Base-by-base conservation (phyloP, 2,329 filamentous ascomycete species). In the Arthroderma sp. region DNA sequence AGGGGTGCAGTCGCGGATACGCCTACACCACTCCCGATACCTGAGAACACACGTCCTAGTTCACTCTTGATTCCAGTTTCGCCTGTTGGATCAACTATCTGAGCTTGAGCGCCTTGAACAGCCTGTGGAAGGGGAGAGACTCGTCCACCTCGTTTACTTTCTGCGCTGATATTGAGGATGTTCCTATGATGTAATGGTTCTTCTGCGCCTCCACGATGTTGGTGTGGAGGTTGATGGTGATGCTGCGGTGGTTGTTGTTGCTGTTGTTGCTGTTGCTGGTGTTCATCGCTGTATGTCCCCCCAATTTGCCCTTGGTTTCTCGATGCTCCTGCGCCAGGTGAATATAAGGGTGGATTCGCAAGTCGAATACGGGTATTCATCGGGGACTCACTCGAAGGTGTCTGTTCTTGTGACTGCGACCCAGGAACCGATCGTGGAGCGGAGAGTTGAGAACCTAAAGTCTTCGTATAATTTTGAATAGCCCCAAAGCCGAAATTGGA, bases 41-140 rank as follows among this genome's bases (percentile, higher is more conserved):
- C 89, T 11, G 85, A 86, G 64, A 94, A 95, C 73, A 95, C 94
- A 50, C 86, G 81, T 29, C 88, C 88, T 60, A 95, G 88, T 60
- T 95, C 89, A 59, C 81, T 93, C 70, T 95, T 94, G 57, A 95
- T 94, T 37, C 83, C 83, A 7, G 86, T 83, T 60, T 94, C 87
- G 10, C 81, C 83, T 9, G 80, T 78, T 4, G 86, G 85, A 3
- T 83, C 85, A 43, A 83, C 75, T 59, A 95, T 88, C 1, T 95
- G 88, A 22, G 89, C 88, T 60, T 94, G 88, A 1, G 85, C 88
- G 22, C 89, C 89, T 59, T 95, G 89, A 1, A 95, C 88, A 27
- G 89, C 88, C 62, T 95, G 89, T 1, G 89, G 89, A 10, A 95
- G 69, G 1, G 89, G 89, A 6, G 89, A 95, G 34, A 86, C 74